Evolutionary conservation across 805 yeast species (phyloP), one percentile per base, ranked within the genome.

Genomic region (Ogataea neopini): DNA sequence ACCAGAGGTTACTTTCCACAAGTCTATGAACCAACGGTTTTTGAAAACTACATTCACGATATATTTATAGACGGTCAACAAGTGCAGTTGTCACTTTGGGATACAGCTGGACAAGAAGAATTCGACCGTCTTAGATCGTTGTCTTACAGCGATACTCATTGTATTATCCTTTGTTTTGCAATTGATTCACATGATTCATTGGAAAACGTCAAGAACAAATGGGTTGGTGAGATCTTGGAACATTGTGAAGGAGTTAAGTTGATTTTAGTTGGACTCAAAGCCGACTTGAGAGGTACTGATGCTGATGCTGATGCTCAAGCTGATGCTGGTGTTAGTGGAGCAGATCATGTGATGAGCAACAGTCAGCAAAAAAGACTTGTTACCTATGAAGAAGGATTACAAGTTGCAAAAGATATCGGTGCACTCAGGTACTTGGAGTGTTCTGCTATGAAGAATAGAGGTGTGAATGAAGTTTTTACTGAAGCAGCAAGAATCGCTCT

Each of bases 91-190:
- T 90, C 97, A 13, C 73, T 92, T 46, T 94, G 99, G 99, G 99
- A 92, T 66, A 92, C 99, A 5, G 99, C 99, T 1, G 99, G 99
- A 6, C 99, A 92, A 73, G 99, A 92, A 70, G 99, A 92, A 71
- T 92, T 92, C 60, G 99, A 92, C 67, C 79, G 97, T 53, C 76
- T 92, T 66, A 80, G 99, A 66, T 88, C 97, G 1, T 75, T 92
- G 51, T 86, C 96, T 42, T 94, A 94, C 68, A 84, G 91, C 22
- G 98, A 94, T 67, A 94, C 99, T 3, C 97, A 92, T 69, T 88
- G 97, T 60, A 91, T 94, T 59, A 94, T 92, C 91, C 79, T 92
- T 49, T 94, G 99, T 72, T 92, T 92, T 65, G 82, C 96, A 38
- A 90, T 92, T 47, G 99, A 92, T 68, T 88, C 96, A 4, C 81